Evolutionary conservation across 164 flowering plant species (phyloP), one percentile per base, ranked within the genome.

Genomic region (Amborella trichopoda): DNA sequence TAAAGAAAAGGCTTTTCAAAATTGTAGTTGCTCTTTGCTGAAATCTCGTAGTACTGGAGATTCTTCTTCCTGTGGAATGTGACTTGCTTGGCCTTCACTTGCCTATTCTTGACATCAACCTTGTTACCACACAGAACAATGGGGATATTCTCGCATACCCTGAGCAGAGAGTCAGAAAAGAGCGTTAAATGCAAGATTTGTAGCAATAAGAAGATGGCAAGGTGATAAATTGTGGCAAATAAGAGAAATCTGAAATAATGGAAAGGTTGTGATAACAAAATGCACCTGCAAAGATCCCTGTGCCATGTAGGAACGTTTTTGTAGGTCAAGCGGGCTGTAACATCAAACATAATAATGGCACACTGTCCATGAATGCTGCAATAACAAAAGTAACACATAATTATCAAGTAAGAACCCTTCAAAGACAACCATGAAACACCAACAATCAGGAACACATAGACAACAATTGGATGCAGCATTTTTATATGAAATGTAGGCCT

Each of bases 301-400:
- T 86, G 95, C 95, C 93, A 86, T 46, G 84, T 82, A 3, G 95
- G 91, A n/a, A 86, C 93, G 63, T 86, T 86, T 60, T 86, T 82
- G 64, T 85, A 85, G 4, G 95, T 81, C 70, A 81, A 58, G 1
- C 95, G 74, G 13, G 95, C 91, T 30, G 91, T 85, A 26, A 85
- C 93, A 69, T 86, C 95, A 65, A 85, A 85, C 95, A 85, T 82
- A 39, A 85, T 82, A 28, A 85, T 82, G 3, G 91, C 95, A 64
- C 93, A 86, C 47, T 86, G 93, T 21, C 95, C 93, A 67, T 86
- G 93, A 49, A 86, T 83, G 49, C 93, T 82, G 78, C 68, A 51
- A 12, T 23, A 33, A 55, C 3, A 36, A 20, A 25, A 23, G 28
- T 30, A 1, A 5, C 34, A 30, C 2, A 4, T 5, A 6, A 9